Conservation (phyloP, 352 stramenopile species). For the Pythium folliculosum region DNA sequence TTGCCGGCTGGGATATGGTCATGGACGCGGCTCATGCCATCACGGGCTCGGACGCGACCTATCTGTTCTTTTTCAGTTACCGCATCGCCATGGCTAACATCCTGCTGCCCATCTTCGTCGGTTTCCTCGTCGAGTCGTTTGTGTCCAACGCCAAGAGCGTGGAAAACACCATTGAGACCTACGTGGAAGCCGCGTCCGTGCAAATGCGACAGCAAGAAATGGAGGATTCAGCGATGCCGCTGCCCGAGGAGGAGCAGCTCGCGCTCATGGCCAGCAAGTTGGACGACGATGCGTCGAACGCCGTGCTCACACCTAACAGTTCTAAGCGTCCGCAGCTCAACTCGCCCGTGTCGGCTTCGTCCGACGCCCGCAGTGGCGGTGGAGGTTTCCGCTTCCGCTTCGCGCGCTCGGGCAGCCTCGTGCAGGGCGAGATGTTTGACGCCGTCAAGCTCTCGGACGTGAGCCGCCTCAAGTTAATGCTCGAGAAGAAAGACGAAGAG, state of each 20-base stretch:
- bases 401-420: slow-evolving; percentile 57
- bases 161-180: slow-evolving; percentile 66
- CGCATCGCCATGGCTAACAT: slow-evolving; percentile 85
- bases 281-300: slow-evolving; percentile 12
- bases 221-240: slow-evolving; percentile 8
- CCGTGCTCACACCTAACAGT: slow-evolving; percentile 3
- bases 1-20: slow-evolving; percentile 77
- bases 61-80: slow-evolving; percentile 84
- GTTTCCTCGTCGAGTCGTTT: slow-evolving; percentile 87
- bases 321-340: slow-evolving; percentile 3
- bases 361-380: slow-evolving; percentile 35
- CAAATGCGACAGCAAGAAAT: slow-evolving; percentile 31
- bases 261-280: slow-evolving; percentile 53
- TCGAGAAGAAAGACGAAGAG: slow-evolving; percentile 75
- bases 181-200: slow-evolving; percentile 43
- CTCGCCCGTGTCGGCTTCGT: slow-evolving; percentile 39
- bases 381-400: slow-evolving; percentile 74
- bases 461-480: slow-evolving; percentile 61
- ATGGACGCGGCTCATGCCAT: slow-evolving; percentile 80
- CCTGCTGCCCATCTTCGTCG: slow-evolving; percentile 80
- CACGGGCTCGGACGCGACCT: slow-evolving; percentile 57
- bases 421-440: slow-evolving; percentile 85
- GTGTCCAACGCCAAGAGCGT: slow-evolving; percentile 75
- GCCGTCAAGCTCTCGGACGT: slow-evolving; percentile 74
- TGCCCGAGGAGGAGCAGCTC: slow-evolving; percentile 55